Conservation (phyloP, 148 eudicot genomes). For the Rhododendron ovatum region DNA sequence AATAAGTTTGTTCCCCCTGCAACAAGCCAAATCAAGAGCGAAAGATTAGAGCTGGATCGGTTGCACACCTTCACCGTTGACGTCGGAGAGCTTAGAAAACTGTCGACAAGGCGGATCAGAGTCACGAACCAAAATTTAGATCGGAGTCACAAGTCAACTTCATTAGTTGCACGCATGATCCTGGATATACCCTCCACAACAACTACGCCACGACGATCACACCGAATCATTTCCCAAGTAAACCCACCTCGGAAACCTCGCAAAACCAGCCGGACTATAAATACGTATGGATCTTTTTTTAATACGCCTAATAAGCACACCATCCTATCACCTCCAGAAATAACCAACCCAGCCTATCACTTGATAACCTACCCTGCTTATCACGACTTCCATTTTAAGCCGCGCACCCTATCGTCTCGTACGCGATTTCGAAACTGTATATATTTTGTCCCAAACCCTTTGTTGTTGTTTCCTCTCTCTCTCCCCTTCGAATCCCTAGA, state of each 20-base stretch:
- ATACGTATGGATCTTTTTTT: conserved; percentile 9
- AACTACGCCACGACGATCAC: background rate
- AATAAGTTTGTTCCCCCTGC: too few relatives aligned
- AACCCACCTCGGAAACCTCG: conserved; percentile 30
- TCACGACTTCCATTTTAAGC: background rate
- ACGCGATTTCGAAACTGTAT: background rate
- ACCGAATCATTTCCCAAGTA: conserved; percentile 4
- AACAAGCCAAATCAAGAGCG: too few relatives aligned
- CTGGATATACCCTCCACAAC: background rate
- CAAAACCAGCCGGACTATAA: conserved; percentile 24
- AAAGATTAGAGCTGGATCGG: background rate
- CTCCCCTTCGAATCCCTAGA: conserved; percentile 32
- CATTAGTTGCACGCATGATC: background rate
- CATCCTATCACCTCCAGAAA: conserved; percentile 11
- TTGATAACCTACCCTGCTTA: background rate
- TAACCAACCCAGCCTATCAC: fast-evolving
- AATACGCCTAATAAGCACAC: background rate
- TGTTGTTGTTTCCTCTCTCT: conserved; percentile 5
- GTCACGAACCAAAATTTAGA: too few relatives aligned
- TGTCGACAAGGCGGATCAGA: too few relatives aligned
- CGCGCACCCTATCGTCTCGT: conserved; percentile 10
- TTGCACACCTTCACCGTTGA: background rate
- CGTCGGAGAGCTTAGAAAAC: background rate
- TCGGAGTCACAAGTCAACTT: background rate
- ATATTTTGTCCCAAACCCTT: conserved; percentile 10